Percentiles rank a stretch among this genome's conserved stretches.
Evolutionary conservation across 2,329 filamentous ascomycete species (phyloP).

Genomic region (Ceratocystis eucalypticola): DNA sequence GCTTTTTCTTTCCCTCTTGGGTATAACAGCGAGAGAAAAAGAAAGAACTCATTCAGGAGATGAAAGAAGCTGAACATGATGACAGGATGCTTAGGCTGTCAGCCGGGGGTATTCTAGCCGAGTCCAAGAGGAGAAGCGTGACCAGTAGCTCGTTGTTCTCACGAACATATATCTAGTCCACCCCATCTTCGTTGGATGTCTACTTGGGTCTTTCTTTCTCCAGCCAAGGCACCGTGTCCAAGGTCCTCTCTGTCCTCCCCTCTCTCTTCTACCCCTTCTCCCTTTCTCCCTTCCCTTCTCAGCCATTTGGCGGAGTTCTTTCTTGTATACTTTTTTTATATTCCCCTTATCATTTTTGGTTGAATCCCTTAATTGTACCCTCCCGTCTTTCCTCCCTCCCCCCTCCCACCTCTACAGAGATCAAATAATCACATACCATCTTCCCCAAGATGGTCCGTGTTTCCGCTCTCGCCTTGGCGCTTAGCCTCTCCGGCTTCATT

Average conservation of each 20-base stretch:
- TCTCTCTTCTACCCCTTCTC: background rate
- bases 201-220: background rate
- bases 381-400: background rate
- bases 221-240: constrained; percentile 4
- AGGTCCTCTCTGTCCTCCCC: background rate
- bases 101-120: background rate
- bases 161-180: background rate
- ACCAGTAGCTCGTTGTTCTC: background rate
- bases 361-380: background rate
- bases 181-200: background rate
- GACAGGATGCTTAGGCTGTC: background rate
- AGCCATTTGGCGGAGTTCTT: background rate
- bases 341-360: background rate
- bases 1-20: background rate
- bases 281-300: background rate
- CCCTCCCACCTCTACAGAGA: background rate
- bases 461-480: background rate
- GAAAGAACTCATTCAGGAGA: background rate
- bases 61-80: background rate
- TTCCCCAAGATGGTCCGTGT: background rate
- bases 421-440: background rate
- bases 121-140: background rate
- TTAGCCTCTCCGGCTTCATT: constrained; percentile 3
- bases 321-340: background rate
- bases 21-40: background rate